A percentile compares a stretch with the other conserved stretches of the same genome.
These are phyloP conservation scores for Anacardium occidentale DNA, from an alignment of 345 rosid genomes.

Conservation along the genomic window DNA sequence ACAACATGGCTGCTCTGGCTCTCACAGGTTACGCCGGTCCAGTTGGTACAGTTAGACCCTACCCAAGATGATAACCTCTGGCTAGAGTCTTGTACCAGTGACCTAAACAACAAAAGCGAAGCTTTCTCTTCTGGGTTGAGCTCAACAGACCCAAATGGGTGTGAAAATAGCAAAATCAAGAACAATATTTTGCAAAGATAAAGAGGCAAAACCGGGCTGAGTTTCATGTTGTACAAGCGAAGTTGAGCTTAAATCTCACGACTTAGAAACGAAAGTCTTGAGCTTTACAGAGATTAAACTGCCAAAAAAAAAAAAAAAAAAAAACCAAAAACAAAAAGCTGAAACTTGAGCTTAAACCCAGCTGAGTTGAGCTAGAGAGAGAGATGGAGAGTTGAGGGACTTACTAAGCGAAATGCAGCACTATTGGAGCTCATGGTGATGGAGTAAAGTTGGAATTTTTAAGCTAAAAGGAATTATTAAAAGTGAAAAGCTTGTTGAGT, in stretches of 20 bases:
- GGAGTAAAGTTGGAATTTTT: neutral
- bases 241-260: neutral
- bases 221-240: slow-evolving; percentile 5
- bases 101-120: slow-evolving; percentile 52
- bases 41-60: slow-evolving; percentile 65
- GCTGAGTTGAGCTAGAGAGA: neutral
- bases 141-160: slow-evolving; percentile 38
- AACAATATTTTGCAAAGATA: slow-evolving; percentile 21
- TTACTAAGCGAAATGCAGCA: neutral
- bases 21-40: slow-evolving; percentile 73
- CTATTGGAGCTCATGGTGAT: neutral
- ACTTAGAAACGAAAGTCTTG: neutral
- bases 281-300: neutral
- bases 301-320: too few species aligned
- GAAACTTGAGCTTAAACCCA: neutral
- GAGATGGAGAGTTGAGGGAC: neutral
- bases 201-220: slow-evolving; percentile 11
- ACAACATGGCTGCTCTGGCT: slow-evolving; percentile 55
- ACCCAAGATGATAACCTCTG: slow-evolving; percentile 58
- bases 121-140: slow-evolving; percentile 59
- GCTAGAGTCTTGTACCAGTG: slow-evolving; percentile 52
- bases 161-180: slow-evolving; percentile 30
- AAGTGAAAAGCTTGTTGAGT: neutral
- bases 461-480: neutral
- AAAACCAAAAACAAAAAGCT: too few species aligned